These are phyloP conservation scores for Vitis cinerea DNA, from an alignment of 164 flowering plant species.

Conservation along the genomic window DNA sequence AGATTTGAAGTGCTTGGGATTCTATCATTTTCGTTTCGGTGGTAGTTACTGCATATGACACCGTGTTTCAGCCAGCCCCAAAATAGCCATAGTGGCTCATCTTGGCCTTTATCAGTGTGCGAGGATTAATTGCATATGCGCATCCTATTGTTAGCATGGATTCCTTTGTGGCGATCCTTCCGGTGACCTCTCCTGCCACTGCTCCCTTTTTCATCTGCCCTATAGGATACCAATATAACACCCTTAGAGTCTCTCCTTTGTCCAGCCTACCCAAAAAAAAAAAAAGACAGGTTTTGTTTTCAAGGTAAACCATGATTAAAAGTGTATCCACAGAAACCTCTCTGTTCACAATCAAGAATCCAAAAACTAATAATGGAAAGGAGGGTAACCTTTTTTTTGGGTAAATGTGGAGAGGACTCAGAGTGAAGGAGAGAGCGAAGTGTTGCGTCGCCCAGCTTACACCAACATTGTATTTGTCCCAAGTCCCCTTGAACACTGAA, in stretches of 20 bases:
- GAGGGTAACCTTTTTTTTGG: too few relatives aligned
- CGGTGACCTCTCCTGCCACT: constrained; percentile 54
- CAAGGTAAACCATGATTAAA: too few relatives aligned
- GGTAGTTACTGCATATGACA: too few relatives aligned
- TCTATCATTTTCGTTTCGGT: too few relatives aligned
- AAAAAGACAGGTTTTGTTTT: too few relatives aligned
- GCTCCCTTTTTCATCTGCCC: constrained; percentile 46
- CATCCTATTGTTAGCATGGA: constrained; percentile 79
- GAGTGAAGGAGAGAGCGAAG: constrained; percentile 48
- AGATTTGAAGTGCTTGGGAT: too few relatives aligned
- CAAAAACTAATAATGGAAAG: background rate
- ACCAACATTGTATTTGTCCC: constrained; percentile 69
- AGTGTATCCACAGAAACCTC: too few relatives aligned
- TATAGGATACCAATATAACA: constrained; percentile 44
- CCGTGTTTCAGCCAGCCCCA: constrained; percentile 28
- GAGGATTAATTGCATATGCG: constrained; percentile 47
- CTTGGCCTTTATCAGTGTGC: constrained; percentile 58
- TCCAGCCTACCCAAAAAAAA: constrained; percentile 46
- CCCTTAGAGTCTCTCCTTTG: constrained; percentile 69
- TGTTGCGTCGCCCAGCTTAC: constrained; percentile 62
- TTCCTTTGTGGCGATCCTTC: constrained; percentile 70
- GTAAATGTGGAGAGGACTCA: constrained; percentile 29
- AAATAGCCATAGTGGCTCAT: constrained; percentile 77
- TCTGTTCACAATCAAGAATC: background rate
- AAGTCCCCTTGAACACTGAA: constrained; percentile 39